phyloP scores from a whole-genome alignment of 129 eudicot genomes.

The Flaveria ramosissima region DNA sequence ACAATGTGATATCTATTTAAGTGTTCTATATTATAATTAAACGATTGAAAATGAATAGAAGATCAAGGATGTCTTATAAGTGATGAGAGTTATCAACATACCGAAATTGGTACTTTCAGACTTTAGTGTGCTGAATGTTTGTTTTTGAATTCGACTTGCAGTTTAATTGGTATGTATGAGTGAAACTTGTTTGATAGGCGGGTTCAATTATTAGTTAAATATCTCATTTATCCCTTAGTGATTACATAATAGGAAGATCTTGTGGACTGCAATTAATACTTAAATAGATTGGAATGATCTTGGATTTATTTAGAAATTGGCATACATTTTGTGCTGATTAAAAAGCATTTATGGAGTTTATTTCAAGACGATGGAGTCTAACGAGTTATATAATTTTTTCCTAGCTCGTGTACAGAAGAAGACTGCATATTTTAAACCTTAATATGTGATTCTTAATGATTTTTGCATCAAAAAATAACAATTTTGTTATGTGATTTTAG shows the following conservation, averaged over 20 bases:
- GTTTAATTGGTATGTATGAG: too few relatives aligned
- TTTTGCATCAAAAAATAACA: not conserved
- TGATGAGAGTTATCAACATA: too few relatives aligned
- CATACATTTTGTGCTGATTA: not conserved
- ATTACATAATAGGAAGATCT: not conserved
- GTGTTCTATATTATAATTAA: too few relatives aligned
- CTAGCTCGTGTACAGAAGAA: not conserved
- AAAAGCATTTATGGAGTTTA: not conserved
- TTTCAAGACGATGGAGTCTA: not conserved
- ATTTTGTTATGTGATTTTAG: not conserved
- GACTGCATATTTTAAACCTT: not conserved
- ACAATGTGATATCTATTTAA: too few relatives aligned
- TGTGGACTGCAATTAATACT: not conserved
- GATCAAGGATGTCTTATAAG: too few relatives aligned
- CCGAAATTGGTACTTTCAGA: too few relatives aligned
- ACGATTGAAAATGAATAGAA: too few relatives aligned
- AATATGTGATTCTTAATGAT: not conserved
- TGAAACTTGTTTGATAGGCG: too few relatives aligned
- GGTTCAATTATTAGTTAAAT: too few relatives aligned
- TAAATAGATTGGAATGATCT: not conserved
- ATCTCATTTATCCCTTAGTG: too few relatives aligned
- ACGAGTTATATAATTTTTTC: not conserved
- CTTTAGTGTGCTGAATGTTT: too few relatives aligned
- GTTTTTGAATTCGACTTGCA: too few relatives aligned
- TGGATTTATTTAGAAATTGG: not conserved